These are phyloP conservation scores for Carallia brachiata DNA, from an alignment of 345 rosid genomes.

Conservation along the genomic window DNA sequence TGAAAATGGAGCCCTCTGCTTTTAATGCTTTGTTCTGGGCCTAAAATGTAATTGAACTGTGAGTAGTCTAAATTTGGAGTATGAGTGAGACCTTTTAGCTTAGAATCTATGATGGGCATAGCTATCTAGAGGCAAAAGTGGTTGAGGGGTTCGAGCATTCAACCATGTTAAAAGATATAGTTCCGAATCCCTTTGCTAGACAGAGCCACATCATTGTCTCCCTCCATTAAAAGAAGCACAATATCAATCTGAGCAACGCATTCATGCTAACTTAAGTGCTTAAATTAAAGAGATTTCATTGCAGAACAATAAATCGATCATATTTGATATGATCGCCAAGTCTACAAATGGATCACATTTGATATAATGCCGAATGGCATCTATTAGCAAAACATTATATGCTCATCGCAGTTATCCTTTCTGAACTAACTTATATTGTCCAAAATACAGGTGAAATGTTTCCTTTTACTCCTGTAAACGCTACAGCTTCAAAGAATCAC, in stretches of 20 bases:
- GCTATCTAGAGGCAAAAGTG: too few relatives aligned
- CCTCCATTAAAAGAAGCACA: too few relatives aligned
- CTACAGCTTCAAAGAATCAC: constrained; percentile 42
- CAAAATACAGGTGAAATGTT: constrained; percentile 18
- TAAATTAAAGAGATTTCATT: too few relatives aligned
- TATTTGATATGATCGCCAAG: not conserved
- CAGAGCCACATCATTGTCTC: too few relatives aligned
- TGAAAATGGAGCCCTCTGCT: constrained; percentile 2
- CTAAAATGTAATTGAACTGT: not conserved
- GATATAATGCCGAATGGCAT: constrained; percentile 6
- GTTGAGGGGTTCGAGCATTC: too few relatives aligned
- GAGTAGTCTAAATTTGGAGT: not conserved
- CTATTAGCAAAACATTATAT: not conserved
- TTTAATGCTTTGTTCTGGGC: constrained; percentile 1
- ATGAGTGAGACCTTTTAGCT: not conserved
- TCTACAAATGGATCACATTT: not conserved
- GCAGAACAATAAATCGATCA: too few relatives aligned
- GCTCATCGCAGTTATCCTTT: constrained; percentile 6
- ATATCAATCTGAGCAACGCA: too few relatives aligned
- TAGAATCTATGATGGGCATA: not conserved
- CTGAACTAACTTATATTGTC: constrained; percentile 19
- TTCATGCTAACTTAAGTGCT: not conserved
- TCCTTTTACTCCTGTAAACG: constrained; percentile 22
- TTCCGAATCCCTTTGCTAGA: too few relatives aligned
- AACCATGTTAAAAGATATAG: too few relatives aligned